These are phyloP conservation scores for Volutella citrinella DNA, from an alignment of 2,329 filamentous ascomycete species.

Conservation along the genomic window DNA sequence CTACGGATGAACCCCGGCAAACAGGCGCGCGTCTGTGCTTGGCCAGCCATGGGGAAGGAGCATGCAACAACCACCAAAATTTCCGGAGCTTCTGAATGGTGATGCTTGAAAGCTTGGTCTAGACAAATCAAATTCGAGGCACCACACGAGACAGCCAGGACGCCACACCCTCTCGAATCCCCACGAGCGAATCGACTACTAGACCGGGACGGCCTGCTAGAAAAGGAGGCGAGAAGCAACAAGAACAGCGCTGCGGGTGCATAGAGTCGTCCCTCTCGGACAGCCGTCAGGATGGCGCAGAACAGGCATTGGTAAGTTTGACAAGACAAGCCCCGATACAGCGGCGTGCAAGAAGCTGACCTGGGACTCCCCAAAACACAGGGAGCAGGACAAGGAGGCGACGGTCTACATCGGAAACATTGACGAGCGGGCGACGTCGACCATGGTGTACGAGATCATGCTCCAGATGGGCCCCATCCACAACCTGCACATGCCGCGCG, in stretches of 20 bases:
- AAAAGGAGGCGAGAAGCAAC: too few species aligned
- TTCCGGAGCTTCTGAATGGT: conserved; percentile 17
- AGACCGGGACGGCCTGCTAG: too few species aligned
- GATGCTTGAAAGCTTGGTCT: conserved; percentile 1
- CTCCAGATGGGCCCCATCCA: conserved; percentile 95
- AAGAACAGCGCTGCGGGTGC: too few species aligned
- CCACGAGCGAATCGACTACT: too few species aligned
- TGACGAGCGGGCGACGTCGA: conserved; percentile 90
- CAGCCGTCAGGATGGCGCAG: conserved; percentile 61
- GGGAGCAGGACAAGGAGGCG: conserved; percentile 97
- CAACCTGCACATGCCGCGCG: conserved; percentile 97
- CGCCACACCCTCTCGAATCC: too few species aligned
- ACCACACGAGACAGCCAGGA: too few species aligned
- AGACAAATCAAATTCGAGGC: too few species aligned
- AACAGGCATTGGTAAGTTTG: conserved; percentile 68
- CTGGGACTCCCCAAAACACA: conserved; percentile 30
- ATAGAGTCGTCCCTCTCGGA: too few species aligned
- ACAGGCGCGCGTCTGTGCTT: conserved; percentile 13
- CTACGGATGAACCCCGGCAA: conserved; percentile 30
- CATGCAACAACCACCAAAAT: conserved; percentile 23
- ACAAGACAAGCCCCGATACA: too few species aligned
- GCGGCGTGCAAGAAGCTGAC: too few species aligned
- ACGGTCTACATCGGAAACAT: conserved; percentile 98
- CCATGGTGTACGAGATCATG: conserved; percentile 96
- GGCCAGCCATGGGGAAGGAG: conserved; percentile 13